Conservation (phyloP, 1,139 yeast species). For the Blastobotrys buckinghamii region DNA sequence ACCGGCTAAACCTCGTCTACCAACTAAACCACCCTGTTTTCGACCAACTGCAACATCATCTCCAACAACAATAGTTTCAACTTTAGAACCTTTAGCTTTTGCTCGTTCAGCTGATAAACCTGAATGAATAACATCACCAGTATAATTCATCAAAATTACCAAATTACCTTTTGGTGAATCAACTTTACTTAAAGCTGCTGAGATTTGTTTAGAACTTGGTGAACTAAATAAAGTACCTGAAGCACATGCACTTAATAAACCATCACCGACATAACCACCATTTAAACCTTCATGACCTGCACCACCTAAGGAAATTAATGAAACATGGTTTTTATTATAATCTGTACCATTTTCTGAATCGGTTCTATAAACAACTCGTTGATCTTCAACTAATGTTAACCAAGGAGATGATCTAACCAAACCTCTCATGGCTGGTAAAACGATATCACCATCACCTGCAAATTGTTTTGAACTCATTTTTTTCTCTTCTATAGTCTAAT, state of each 20-base stretch:
- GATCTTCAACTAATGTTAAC: slow-evolving; percentile 55
- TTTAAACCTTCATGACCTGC: slow-evolving; percentile 95
- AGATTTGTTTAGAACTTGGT: slow-evolving; percentile 83
- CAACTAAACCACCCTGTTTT: slow-evolving; percentile 81
- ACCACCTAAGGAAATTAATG: slow-evolving; percentile 87
- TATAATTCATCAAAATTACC: slow-evolving; percentile 80
- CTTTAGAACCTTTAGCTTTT: slow-evolving; percentile 63
- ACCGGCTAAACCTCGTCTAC: slow-evolving; percentile 91
- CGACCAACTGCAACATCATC: slow-evolving; percentile 94
- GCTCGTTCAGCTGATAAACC: slow-evolving; percentile 89
- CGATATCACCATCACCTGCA: slow-evolving; percentile 47
- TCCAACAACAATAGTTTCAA: slow-evolving; percentile 69
- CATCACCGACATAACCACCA: slow-evolving; percentile 83
- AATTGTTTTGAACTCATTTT: slow-evolving; percentile 26
- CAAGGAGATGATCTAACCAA: slow-evolving; percentile 64
- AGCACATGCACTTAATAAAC: slow-evolving; percentile 79
- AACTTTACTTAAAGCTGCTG: slow-evolving; percentile 62
- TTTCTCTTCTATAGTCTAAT: background rate
- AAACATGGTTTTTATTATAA: slow-evolving; percentile 33
- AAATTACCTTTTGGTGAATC: slow-evolving; percentile 56
- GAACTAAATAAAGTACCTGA: slow-evolving; percentile 88
- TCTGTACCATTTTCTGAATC: slow-evolving; percentile 14
- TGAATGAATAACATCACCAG: slow-evolving; percentile 90
- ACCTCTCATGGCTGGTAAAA: slow-evolving; percentile 59
- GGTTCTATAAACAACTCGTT: slow-evolving; percentile 53